Base-by-base conservation (phyloP, 768 basidiomycete genomes). In the Hydnomerulius pinastri region DNA sequence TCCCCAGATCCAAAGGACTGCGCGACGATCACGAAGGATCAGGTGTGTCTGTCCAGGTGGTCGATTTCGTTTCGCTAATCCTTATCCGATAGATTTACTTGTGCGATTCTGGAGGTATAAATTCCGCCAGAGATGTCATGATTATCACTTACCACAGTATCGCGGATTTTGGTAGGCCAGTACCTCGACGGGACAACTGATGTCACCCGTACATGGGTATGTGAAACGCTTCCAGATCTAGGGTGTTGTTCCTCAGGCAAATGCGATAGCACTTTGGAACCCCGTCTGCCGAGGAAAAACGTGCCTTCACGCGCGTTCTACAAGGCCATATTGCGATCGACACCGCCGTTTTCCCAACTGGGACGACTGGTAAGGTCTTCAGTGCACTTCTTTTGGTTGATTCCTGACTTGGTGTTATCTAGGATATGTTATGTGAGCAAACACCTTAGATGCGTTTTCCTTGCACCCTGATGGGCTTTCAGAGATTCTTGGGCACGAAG, bases 161-260 rank as follows among this genome's bases (percentile, higher is more conserved):
- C 17, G 20, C 6, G 4, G 6, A 7, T 4, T 23, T 43, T 43
- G 1, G 15, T 53, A 87, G 87, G 79, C 2, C 94, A 97, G 70
- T 96, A 86, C 71, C 66, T 82, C 28, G 96, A 98, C 58, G 96
- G 96, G 9, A 98, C 96, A 0, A 99, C 97, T 1, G 96, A 99
- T 63, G 89, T 90, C 13, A 96, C 94, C 1, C 77, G 95, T 36
- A 97, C 92, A 53, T 87, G 83, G 85, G 90, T 87, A 61, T 59
- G 80, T 44, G 29, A 21, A 18, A 0, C 13, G n/a, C 27, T 44
- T 45, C 5, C 43, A 12, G 43, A 25, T 45, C n/a, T 28, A 21
- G 46, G 12, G 10, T 3, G 6, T 41, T 43, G 7, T 43, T 45
- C 24, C 21, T 29, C 18, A 46, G 17, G 53, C 0, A 20, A 15